Conservation (phyloP, 179 eudicot species). For the Spergularia azorica region DNA sequence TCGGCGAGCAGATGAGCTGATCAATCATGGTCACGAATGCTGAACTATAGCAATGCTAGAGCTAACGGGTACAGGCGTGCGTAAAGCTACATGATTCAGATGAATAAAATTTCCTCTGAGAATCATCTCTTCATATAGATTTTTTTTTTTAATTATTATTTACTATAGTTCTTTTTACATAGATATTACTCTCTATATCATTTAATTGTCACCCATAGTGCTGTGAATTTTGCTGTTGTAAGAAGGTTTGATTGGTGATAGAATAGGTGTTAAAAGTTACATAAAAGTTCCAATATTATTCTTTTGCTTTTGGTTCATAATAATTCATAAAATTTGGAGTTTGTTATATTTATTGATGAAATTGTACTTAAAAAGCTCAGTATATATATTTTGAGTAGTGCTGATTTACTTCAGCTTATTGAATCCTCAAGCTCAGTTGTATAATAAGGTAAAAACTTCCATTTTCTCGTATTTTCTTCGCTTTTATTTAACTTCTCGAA, state of each 20-base stretch:
- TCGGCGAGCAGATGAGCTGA: slow-evolving; percentile 87
- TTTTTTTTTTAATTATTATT: slow-evolving; percentile 3
- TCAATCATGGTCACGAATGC: neutral
- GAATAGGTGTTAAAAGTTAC: slow-evolving; percentile 20
- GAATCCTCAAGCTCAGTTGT: neutral
- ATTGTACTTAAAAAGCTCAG: slow-evolving; percentile 28
- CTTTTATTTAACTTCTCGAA: neutral
- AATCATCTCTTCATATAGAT: slow-evolving; percentile 27
- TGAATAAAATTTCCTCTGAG: slow-evolving; percentile 31
- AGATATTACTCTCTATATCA: slow-evolving; percentile 23
- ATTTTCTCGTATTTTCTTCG: neutral
- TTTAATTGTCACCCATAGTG: slow-evolving; percentile 34
- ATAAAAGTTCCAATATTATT: slow-evolving; percentile 18
- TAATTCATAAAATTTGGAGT: slow-evolving; percentile 5
- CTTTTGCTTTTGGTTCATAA: slow-evolving; percentile 33
- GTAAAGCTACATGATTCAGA: slow-evolving; percentile 28
- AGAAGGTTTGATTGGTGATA: slow-evolving; percentile 22
- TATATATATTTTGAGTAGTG: slow-evolving; percentile 29
- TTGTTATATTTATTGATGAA: slow-evolving; percentile 22
- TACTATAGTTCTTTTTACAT: neutral
- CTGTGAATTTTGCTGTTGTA: slow-evolving; percentile 28
- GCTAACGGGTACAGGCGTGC: slow-evolving; percentile 31
- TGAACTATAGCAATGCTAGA: slow-evolving; percentile 12
- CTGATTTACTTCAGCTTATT: neutral
- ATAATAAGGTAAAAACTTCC: slow-evolving; percentile 1